Evolutionary conservation across 805 yeast species (phyloP).

Genomic region (Myxozyma kluyveri): DNA sequence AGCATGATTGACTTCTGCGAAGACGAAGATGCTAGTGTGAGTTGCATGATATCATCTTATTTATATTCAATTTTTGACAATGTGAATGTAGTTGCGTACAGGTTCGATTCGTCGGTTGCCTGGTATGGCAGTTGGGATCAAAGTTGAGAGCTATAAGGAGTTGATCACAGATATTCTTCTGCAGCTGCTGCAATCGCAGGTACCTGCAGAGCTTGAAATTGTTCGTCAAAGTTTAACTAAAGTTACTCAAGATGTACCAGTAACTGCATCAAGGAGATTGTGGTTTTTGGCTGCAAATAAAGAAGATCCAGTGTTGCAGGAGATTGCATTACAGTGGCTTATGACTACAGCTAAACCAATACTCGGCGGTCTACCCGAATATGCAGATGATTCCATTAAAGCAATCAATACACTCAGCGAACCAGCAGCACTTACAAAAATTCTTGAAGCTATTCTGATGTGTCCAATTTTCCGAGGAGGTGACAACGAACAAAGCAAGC

Average conservation of each 20-base stretch:
- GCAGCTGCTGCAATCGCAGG: conserved; percentile 18
- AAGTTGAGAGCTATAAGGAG: conserved; percentile 8
- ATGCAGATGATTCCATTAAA: conserved; percentile 8
- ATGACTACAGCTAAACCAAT: conserved; percentile 2
- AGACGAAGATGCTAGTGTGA: conserved; percentile 18
- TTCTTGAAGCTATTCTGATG: conserved; percentile 8
- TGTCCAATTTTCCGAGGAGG: conserved; percentile 7
- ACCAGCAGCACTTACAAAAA: not conserved
- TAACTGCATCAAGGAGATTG: not conserved
- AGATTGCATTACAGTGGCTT: conserved; percentile 13
- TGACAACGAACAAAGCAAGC: conserved; percentile 5
- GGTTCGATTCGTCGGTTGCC: conserved; percentile 17
- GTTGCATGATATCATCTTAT: no score
- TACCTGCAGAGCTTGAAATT: conserved; percentile 12
- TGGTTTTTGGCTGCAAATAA: conserved; percentile 13
- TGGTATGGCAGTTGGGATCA: conserved; percentile 4
- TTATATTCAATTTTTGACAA: not conserved
- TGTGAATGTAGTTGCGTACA: conserved; percentile 9
- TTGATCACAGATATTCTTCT: conserved; percentile 16
- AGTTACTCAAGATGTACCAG: conserved; percentile 1
- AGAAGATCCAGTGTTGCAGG: conserved; percentile 13
- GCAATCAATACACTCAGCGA: conserved; percentile 1
- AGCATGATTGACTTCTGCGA: conserved; percentile 26
- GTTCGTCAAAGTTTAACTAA: conserved; percentile 11
- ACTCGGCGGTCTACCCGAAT: conserved; percentile 1